These are phyloP conservation scores for Solanum acaule DNA, from an alignment of 257 asterid species.

Conservation along the genomic window DNA sequence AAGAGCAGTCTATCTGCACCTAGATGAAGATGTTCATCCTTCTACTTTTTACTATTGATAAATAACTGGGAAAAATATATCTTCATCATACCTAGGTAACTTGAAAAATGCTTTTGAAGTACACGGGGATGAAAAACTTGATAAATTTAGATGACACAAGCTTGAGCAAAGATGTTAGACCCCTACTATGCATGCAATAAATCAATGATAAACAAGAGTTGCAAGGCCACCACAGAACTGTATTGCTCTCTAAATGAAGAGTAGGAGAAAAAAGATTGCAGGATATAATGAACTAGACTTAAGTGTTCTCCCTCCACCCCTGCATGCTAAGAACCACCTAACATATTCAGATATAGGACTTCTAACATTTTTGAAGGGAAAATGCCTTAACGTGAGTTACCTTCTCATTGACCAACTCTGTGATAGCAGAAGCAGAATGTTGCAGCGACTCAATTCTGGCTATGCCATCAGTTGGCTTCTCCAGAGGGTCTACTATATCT, in stretches of 20 bases:
- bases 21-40: neutral
- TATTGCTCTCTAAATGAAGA: neutral
- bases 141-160: neutral
- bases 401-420: conserved; percentile 67
- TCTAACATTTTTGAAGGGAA: neutral
- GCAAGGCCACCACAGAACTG: neutral
- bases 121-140: neutral
- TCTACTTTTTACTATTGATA: neutral
- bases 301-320: too few species aligned
- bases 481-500: conserved; percentile 34
- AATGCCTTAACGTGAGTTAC: conserved; percentile 20
- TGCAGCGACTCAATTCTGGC: conserved; percentile 64
- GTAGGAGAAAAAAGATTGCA: neutral
- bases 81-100: neutral
- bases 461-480: conserved; percentile 53
- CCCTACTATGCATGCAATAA: neutral
- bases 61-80: neutral
- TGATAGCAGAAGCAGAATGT: conserved; percentile 50
- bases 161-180: neutral
- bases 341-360: neutral
- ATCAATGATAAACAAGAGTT: neutral
- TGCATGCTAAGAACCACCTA: neutral
- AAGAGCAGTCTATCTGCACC: neutral
- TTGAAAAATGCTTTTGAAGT: neutral
- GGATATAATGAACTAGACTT: neutral